Evolutionary conservation across 2,329 filamentous ascomycete species (phyloP).

Genomic region (Paracoccidioides lutzii): DNA sequence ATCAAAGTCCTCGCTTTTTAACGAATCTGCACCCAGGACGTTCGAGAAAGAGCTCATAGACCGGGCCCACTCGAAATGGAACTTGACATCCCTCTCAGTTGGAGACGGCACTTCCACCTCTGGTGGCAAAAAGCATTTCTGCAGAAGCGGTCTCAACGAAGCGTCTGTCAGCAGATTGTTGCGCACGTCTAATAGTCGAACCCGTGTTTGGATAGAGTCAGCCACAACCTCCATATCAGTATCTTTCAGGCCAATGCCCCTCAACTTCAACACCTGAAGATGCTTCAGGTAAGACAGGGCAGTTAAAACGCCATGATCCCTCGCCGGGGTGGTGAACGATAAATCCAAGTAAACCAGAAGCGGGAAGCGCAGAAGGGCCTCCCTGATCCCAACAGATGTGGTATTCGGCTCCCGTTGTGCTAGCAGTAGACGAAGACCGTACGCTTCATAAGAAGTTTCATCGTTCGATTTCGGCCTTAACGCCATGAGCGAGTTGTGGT

Average conservation of each 20-base stretch:
- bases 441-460: conserved; percentile 13
- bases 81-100: conserved; percentile 13
- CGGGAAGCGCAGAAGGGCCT: conserved; percentile 41
- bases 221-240: conserved; percentile 40
- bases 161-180: conserved; percentile 46
- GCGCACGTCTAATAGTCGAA: conserved; percentile 45
- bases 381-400: conserved; percentile 42
- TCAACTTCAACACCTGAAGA: conserved; percentile 45
- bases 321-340: conserved; percentile 40
- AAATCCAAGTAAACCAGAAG: conserved; percentile 46
- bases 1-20: conserved; percentile 39
- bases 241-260: conserved; percentile 42
- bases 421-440: conserved; percentile 43
- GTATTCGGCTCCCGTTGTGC: conserved; percentile 46
- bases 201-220: conserved; percentile 37
- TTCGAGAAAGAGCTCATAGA: conserved; percentile 21
- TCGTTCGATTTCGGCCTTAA: conserved; percentile 24
- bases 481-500: conserved; percentile 44
- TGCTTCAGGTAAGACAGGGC: conserved; percentile 35
- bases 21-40: conserved; percentile 26
- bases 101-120: conserved; percentile 4
- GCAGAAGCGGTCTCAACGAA: conserved; percentile 39
- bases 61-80: conserved; percentile 8
- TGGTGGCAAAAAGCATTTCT: conserved; percentile 36
- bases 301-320: conserved; percentile 37